Percentiles rank a stretch among this genome's conserved stretches.
Conservation (phyloP, 345 rosid species). For the Citrus sp. region DNA sequence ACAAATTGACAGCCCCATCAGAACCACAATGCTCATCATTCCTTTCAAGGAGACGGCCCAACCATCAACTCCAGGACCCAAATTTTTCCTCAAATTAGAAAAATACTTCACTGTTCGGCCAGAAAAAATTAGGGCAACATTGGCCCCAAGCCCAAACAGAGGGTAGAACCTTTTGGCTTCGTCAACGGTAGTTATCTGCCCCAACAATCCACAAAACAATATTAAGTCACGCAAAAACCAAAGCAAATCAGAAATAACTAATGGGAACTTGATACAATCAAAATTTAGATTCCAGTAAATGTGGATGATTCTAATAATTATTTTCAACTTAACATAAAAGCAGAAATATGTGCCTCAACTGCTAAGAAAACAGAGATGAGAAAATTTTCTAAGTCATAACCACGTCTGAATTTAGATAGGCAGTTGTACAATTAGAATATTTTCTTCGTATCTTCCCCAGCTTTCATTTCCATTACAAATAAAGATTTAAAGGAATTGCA, state of each 20-base stretch:
- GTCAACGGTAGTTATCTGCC: constrained; percentile 90
- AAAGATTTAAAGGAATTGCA: background rate
- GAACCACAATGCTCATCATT: constrained; percentile 95
- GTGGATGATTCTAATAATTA: background rate
- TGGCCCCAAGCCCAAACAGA: constrained; percentile 93
- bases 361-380: background rate
- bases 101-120: constrained; percentile 96
- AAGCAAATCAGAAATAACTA: background rate
- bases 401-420: background rate
- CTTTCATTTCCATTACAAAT: background rate
- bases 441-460: background rate
- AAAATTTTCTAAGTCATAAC: background rate
- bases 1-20: constrained; percentile 83
- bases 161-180: constrained; percentile 98
- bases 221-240: background rate
- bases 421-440: background rate
- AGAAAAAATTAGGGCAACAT: constrained; percentile 85
- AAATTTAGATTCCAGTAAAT: background rate
- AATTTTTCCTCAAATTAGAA: constrained; percentile 73
- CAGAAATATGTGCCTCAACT: background rate
- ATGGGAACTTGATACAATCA: background rate
- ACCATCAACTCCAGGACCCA: constrained; percentile 99
- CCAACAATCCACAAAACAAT: constrained; percentile 6
- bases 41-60: constrained; percentile 94
- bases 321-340: background rate